Percentiles rank a stretch among this genome's conserved stretches.
phyloP scores from a whole-genome alignment of 495 filamentous ascomycete species.

The Penicilliopsis zonata region DNA sequence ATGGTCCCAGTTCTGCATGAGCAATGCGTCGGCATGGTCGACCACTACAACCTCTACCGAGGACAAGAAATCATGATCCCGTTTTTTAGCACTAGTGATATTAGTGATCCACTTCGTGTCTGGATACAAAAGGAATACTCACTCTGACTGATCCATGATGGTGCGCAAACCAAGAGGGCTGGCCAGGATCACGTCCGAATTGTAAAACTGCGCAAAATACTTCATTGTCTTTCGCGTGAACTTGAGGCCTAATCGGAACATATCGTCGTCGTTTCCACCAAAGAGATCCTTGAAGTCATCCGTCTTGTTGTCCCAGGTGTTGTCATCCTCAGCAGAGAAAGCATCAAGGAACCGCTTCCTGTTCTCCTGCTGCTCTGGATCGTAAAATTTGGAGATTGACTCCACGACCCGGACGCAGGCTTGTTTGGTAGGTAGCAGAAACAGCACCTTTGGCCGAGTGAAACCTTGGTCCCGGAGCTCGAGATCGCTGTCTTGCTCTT shows the following conservation, averaged over 20 bases:
- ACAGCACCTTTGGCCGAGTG: slow-evolving; percentile 83
- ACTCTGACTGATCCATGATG: slow-evolving; percentile 65
- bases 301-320: slow-evolving; percentile 59
- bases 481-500: slow-evolving; percentile 46
- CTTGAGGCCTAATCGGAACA: slow-evolving; percentile 87
- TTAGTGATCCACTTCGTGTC: not conserved
- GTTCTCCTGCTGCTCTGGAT: slow-evolving; percentile 89
- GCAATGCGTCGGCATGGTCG: slow-evolving; percentile 84
- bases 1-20: slow-evolving; percentile 99
- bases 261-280: slow-evolving; percentile 87
- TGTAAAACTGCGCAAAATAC: slow-evolving; percentile 91
- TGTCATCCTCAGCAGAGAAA: slow-evolving; percentile 54
- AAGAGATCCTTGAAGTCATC: slow-evolving; percentile 87
- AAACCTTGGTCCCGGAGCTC: slow-evolving; percentile 93
- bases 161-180: slow-evolving; percentile 82
- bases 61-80: slow-evolving; percentile 82
- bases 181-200: slow-evolving; percentile 86
- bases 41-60: slow-evolving; percentile 84
- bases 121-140: slow-evolving; percentile 4
- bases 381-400: slow-evolving; percentile 55
- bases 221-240: slow-evolving; percentile 93
- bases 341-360: slow-evolving; percentile 78
- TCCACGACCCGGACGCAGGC: slow-evolving; percentile 69
- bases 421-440: slow-evolving; percentile 78
- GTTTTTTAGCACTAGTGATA: slow-evolving; percentile 46